These are phyloP conservation scores for Zelonia costaricensis DNA, from an alignment of 208 protist genomes.

Conservation along the genomic window DNA sequence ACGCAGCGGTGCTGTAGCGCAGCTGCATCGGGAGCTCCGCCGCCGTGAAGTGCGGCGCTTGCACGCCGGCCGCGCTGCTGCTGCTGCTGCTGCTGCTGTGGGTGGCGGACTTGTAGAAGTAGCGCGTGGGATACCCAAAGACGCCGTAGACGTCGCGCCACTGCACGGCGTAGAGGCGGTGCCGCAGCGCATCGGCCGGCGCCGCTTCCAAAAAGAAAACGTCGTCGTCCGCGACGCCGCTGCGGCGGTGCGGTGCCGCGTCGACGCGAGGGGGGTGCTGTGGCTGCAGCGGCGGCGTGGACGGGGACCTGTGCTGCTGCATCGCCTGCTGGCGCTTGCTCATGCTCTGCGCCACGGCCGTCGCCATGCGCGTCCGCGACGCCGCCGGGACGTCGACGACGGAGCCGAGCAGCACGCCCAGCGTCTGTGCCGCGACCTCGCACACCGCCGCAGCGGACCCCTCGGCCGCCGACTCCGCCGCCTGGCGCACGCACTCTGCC, in stretches of 20 bases:
- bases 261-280: too few species aligned
- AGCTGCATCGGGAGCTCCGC: constrained; percentile 20
- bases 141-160: constrained; percentile 37
- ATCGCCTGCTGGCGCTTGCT: constrained; percentile 18
- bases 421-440: constrained; percentile 26
- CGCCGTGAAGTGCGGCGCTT: background rate
- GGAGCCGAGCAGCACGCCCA: constrained; percentile 16
- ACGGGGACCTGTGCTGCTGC: background rate
- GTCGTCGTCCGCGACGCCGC: constrained; percentile 6
- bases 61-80: background rate
- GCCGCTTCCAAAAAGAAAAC: constrained; percentile 21
- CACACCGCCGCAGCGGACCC: constrained; percentile 26
- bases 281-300: too few species aligned
- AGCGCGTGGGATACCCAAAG: constrained; percentile 29
- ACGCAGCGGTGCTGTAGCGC: background rate
- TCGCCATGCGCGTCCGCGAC: constrained; percentile 25
- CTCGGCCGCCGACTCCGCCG: constrained; percentile 11
- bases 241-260: too few species aligned
- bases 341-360: constrained; percentile 32
- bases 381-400: constrained; percentile 21
- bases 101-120: constrained; percentile 14
- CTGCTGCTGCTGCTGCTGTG: background rate
- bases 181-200: constrained; percentile 24
- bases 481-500: constrained; percentile 10
- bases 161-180: constrained; percentile 30